Evolutionary conservation across 108 stramenopile genomes (phyloP).

Genomic region (Chaetoceros tenuissimus): DNA sequence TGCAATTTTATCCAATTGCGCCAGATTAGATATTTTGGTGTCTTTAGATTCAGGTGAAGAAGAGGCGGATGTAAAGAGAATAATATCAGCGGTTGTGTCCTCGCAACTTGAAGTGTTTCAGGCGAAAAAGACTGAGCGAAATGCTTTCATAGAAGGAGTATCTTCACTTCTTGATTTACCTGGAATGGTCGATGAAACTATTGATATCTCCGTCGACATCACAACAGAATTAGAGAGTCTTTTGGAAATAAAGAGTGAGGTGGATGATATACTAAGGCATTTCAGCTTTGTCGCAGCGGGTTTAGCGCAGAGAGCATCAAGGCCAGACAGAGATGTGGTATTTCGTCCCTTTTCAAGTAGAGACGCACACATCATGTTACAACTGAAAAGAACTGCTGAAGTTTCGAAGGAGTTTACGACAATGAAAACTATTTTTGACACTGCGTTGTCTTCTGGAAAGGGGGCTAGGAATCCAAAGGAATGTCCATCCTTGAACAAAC

Average conservation of each 20-base stretch:
- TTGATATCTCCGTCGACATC: neutral
- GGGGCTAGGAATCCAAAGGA: constrained; percentile 45
- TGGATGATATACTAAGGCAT: constrained; percentile 20
- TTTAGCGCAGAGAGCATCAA: constrained; percentile 45
- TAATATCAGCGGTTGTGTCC: neutral
- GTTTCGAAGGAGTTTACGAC: constrained; percentile 13
- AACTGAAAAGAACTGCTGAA: constrained; percentile 67
- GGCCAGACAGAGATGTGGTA: constrained; percentile 52
- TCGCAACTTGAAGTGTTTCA: neutral
- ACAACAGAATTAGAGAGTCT: neutral
- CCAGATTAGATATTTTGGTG: constrained; percentile 52
- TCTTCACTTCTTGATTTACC: constrained; percentile 35
- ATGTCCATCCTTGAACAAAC: constrained; percentile 35
- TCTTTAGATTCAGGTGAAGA: neutral
- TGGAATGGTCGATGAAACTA: constrained; percentile 8
- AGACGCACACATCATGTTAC: constrained; percentile 73
- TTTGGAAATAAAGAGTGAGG: constrained; percentile 2
- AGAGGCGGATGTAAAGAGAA: neutral
- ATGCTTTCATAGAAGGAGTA: constrained; percentile 9
- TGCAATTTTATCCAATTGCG: constrained; percentile 65
- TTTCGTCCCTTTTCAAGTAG: constrained; percentile 73
- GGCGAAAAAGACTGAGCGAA: neutral
- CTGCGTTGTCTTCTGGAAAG: constrained; percentile 62
- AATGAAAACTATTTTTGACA: constrained; percentile 45
- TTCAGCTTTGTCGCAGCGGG: constrained; percentile 48